Evolutionary conservation across 2,329 filamentous ascomycete species (phyloP), one percentile per base, ranked within the genome.

Genomic region (Aureobasidium musti): DNA sequence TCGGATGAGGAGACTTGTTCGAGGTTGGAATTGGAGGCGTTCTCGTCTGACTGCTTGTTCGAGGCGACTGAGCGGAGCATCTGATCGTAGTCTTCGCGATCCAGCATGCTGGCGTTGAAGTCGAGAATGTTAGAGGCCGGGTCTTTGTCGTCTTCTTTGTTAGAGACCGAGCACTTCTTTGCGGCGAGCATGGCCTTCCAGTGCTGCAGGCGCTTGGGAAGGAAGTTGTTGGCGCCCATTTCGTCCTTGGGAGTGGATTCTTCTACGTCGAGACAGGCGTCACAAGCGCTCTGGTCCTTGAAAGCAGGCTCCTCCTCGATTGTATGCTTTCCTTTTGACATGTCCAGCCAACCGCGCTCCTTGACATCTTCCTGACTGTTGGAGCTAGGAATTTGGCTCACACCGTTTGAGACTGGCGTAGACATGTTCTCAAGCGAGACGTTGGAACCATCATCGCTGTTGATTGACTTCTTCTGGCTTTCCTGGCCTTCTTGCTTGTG

Each of bases 61-160:
- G 33, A 5, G 30, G 30, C 10, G 33, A 2, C 33, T 35, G 33
- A 35, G 33, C 2, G 7, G 8, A 52, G 23, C 13, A 33, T 17
- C 8, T 52, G 4, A 19, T 52, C 49, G 17, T 52, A 52, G 28
- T 52, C 49, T n/a, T 52, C 49, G 26, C 49, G 49, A 6, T 10
- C 10, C 11, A 52, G 26, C 49, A 52, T 52, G 26, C 49, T 52
- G 28, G 49, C 23, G 26, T 52, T 52, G 49, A 52, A 52, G 49
- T 30, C 49, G 6, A 52, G 11, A 26, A n/a, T 17, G 3, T 30
- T 28, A 10, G 7, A 2, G 14, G 49, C 26, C 13, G 19, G 49
- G 11, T 7, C n/a, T 28, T 33, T 5, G 6, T n/a, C 26, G 8
- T 7, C 1, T 13, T 52, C 26, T 2, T 52, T 26, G 49, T 4